A percentile compares a stretch with the other conserved stretches of the same genome.
Evolutionary conservation across 495 filamentous ascomycete genomes (phyloP).

Genomic region (Xylaria longipes): DNA sequence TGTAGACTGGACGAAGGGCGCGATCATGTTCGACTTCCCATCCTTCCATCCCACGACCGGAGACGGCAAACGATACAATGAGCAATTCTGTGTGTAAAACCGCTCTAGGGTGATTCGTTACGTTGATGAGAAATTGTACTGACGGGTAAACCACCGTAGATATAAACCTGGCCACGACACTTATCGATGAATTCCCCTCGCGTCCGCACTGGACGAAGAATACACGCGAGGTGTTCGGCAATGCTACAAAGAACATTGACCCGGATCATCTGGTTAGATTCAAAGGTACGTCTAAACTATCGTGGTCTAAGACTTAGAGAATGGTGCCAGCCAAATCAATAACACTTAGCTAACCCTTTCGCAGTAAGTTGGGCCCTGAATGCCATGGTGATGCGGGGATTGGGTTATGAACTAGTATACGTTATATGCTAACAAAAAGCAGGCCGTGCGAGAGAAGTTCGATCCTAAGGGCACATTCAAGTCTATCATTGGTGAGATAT

Average conservation of each 20-base stretch:
- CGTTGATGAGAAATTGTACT: constrained; percentile 15
- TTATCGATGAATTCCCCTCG: constrained; percentile 56
- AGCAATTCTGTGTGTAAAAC: constrained; percentile 53
- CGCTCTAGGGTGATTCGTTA: neutral
- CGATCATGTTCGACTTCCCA: constrained; percentile 61
- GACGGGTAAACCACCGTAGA: constrained; percentile 35
- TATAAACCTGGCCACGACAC: constrained; percentile 50
- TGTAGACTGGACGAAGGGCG: constrained; percentile 55
- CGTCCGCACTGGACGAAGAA: constrained; percentile 62
- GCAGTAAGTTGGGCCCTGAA: constrained; percentile 4
- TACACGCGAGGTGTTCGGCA: constrained; percentile 51
- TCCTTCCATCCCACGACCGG: constrained; percentile 51
- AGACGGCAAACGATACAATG: constrained; percentile 55
- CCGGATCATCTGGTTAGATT: constrained; percentile 52
- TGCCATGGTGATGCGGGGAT: neutral
- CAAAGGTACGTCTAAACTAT: constrained; percentile 44
- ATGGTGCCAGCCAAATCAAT: neutral
- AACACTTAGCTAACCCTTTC: constrained; percentile 17
- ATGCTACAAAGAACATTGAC: constrained; percentile 54
- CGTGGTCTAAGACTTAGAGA: neutral
- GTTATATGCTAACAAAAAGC: neutral
- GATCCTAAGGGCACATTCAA: constrained; percentile 55
- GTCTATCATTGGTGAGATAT: constrained; percentile 54
- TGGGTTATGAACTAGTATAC: neutral
- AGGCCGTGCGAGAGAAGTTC: constrained; percentile 40